These are phyloP conservation scores for Rhytidiadelphus loreus DNA, from an alignment of 225 moss, liverwort and hornwort species.

Conservation along the genomic window DNA sequence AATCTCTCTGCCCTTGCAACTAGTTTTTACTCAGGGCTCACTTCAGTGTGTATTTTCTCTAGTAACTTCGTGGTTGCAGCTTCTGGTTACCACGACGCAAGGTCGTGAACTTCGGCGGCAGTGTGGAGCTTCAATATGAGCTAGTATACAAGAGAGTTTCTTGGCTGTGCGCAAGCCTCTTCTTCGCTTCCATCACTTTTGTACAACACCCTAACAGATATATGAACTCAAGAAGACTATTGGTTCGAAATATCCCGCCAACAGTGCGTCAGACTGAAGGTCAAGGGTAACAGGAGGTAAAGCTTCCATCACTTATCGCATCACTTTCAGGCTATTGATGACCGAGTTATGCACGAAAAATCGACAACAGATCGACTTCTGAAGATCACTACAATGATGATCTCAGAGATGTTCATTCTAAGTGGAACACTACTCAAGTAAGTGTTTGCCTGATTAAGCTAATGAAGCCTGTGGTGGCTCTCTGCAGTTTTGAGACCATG, in stretches of 20 bases:
- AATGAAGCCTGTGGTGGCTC: background rate
- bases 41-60: background rate
- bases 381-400: background rate
- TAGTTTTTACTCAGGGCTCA: background rate
- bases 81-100: background rate
- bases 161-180: background rate
- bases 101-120: background rate
- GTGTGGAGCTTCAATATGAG: background rate
- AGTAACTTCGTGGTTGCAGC: background rate
- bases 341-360: background rate
- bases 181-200: background rate
- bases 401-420: background rate
- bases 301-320: background rate
- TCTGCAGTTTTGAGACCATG: background rate
- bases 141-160: background rate
- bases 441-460: background rate
- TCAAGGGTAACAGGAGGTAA: background rate
- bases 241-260: background rate
- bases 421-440: background rate
- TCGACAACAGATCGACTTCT: background rate
- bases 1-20: background rate
- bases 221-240: background rate
- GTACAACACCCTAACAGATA: background rate
- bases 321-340: background rate
- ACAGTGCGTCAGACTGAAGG: background rate